These are phyloP conservation scores for Fusarium robinianum DNA, from an alignment of 2,329 filamentous ascomycete species.

Conservation along the genomic window DNA sequence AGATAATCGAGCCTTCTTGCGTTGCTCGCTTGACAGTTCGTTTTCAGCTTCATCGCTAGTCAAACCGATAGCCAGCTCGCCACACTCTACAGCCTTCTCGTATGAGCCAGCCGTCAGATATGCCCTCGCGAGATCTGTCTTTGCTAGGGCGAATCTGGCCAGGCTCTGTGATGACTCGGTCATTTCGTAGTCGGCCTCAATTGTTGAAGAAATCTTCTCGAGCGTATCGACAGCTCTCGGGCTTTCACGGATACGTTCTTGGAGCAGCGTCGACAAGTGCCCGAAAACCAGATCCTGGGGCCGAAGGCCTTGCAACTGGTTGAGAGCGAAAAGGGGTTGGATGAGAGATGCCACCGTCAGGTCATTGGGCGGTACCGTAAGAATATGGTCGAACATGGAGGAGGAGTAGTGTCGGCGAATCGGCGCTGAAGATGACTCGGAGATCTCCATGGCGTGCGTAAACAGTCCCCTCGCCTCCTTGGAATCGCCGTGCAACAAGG, in stretches of 20 bases:
- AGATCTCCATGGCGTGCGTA: slow-evolving; percentile 92
- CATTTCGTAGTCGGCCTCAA: slow-evolving; percentile 83
- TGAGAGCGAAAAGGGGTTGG: slow-evolving; percentile 85
- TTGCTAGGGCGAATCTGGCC: slow-evolving; percentile 77
- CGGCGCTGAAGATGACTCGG: slow-evolving; percentile 73
- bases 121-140: slow-evolving; percentile 83
- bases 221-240: slow-evolving; percentile 66
- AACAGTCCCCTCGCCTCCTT: slow-evolving; percentile 84
- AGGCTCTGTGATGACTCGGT: slow-evolving; percentile 78
- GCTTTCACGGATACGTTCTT: slow-evolving; percentile 77
- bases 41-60: slow-evolving; percentile 72
- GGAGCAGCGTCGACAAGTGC: slow-evolving; percentile 79
- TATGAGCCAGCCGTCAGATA: slow-evolving; percentile 72
- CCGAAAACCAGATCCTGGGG: slow-evolving; percentile 72
- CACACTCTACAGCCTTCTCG: slow-evolving; percentile 73
- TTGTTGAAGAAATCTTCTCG: slow-evolving; percentile 65
- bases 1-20: slow-evolving; percentile 75
- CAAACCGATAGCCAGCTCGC: slow-evolving; percentile 78
- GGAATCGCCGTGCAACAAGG: slow-evolving; percentile 72
- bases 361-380: slow-evolving; percentile 56
- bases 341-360: slow-evolving; percentile 67
- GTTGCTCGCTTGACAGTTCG: slow-evolving; percentile 66
- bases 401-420: slow-evolving; percentile 79
- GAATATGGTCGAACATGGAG: slow-evolving; percentile 80
- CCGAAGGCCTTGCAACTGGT: slow-evolving; percentile 74